These are phyloP conservation scores for Ambrosia hybrid DNA, from an alignment of 140 eudicot genomes.

Conservation along the genomic window DNA sequence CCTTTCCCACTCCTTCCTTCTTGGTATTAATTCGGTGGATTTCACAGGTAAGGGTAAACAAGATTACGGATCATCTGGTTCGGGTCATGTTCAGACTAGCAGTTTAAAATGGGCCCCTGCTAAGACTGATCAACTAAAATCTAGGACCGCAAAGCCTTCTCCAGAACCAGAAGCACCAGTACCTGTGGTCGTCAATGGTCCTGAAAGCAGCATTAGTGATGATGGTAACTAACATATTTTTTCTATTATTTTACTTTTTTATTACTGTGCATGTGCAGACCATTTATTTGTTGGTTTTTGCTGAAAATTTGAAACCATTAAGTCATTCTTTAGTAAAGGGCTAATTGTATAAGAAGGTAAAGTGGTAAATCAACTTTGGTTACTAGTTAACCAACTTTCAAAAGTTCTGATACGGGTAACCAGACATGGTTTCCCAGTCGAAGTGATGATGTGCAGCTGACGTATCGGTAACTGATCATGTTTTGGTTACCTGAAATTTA, in stretches of 20 bases:
- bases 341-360: no score
- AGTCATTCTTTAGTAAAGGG: no score
- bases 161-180: conserved; percentile 43
- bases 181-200: conserved; percentile 36
- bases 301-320: no score
- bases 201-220: conserved; percentile 45
- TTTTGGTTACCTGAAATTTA: no score
- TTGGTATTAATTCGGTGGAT: no score
- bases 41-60: conserved; percentile 32
- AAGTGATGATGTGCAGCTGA: no score
- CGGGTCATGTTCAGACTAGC: conserved; percentile 35
- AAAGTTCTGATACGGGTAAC: no score
- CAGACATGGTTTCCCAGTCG: no score
- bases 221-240: conserved; percentile 45
- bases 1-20: no score
- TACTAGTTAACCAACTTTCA: no score
- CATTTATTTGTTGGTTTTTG: background rate
- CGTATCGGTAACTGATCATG: no score
- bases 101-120: conserved; percentile 51
- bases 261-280: background rate
- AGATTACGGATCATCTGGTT: conserved; percentile 35
- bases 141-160: conserved; percentile 46
- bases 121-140: conserved; percentile 42
- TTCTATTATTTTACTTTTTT: background rate
- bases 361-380: no score